Conservation (phyloP, 2,329 filamentous ascomycete species). For the Scopulariopsis brevicaulis region DNA sequence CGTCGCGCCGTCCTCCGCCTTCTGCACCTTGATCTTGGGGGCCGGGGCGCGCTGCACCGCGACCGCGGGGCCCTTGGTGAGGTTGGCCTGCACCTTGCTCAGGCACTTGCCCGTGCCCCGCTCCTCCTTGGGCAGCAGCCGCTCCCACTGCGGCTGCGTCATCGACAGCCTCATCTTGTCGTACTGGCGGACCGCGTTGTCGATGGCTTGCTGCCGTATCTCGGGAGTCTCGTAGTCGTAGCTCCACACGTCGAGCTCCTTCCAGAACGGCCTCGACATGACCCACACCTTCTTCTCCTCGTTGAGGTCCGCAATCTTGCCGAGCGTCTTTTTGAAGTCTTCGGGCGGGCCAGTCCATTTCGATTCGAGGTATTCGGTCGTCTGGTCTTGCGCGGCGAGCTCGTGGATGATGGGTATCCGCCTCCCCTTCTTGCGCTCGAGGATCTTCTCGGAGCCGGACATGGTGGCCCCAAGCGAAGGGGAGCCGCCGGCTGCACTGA, state of each 20-base stretch:
- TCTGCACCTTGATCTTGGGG: conserved; percentile 38
- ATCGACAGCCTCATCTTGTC: conserved; percentile 46
- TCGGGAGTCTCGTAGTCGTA: conserved; percentile 43
- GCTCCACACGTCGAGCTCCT: conserved; percentile 53
- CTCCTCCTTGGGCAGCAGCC: conserved; percentile 44
- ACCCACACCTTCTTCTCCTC: conserved; percentile 37
- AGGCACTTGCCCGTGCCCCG: conserved; percentile 46
- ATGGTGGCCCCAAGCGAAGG: conserved; percentile 37
- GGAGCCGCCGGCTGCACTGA: conserved; percentile 40
- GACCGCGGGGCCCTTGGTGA: conserved; percentile 39
- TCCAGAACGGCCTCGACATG: conserved; percentile 46
- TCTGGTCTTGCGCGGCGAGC: conserved; percentile 41
- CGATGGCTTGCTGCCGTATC: conserved; percentile 46
- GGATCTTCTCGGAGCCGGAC: conserved; percentile 36
- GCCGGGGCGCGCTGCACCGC: conserved; percentile 13
- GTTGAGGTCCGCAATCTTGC: conserved; percentile 46
- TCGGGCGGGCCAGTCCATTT: conserved; percentile 38
- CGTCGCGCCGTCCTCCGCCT: conserved; percentile 30
- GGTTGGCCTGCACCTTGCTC: conserved; percentile 47
- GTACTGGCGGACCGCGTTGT: conserved; percentile 48
- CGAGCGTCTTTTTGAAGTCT: conserved; percentile 42
- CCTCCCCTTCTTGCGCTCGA: conserved; percentile 42
- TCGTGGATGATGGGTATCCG: conserved; percentile 47
- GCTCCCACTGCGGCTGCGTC: conserved; percentile 49
- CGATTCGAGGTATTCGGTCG: conserved; percentile 33